phyloP scores from a whole-genome alignment of 768 basidiomycete species.

The Kwoniella dendrophila region DNA sequence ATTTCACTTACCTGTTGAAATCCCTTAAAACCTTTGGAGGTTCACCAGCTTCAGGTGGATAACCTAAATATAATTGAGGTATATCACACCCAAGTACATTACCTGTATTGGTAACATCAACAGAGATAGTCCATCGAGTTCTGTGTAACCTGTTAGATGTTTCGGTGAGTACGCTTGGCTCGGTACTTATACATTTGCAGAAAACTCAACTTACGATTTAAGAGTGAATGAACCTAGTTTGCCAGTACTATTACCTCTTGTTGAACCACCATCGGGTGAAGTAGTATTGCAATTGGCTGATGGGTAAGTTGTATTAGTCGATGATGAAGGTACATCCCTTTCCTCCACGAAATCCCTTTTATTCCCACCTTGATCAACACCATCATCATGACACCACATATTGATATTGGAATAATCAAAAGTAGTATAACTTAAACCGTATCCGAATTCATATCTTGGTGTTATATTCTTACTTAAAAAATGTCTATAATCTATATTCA shows the following conservation, averaged over 20 bases:
- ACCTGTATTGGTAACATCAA: conserved; percentile 51
- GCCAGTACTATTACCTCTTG: not conserved
- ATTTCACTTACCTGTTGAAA: conserved; percentile 34
- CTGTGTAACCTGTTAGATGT: conserved; percentile 35
- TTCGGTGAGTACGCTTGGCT: not conserved
- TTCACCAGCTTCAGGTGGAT: conserved; percentile 39
- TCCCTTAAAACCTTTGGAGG: conserved; percentile 50
- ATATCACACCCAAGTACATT: conserved; percentile 51
- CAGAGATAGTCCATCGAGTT: conserved; percentile 43
- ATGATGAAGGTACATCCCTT: not conserved
- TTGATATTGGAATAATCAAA: conserved; percentile 71
- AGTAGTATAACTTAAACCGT: conserved; percentile 80
- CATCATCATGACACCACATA: conserved; percentile 49
- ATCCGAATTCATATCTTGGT: conserved; percentile 73
- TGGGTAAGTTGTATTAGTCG: not conserved
- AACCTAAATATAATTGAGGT: conserved; percentile 53
- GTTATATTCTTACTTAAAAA: conserved; percentile 58
- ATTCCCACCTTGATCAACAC: not conserved
- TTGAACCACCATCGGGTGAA: not conserved
- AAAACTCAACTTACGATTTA: conserved; percentile 27
- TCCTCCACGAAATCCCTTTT: not conserved
- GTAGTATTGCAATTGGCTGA: not conserved
- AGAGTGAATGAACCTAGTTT: conserved; percentile 24
- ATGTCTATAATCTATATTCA: conserved; percentile 68
- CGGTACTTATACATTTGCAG: too few species aligned